Conservation (phyloP, 2,329 filamentous ascomycete genomes). For the Fusarium sp. region DNA sequence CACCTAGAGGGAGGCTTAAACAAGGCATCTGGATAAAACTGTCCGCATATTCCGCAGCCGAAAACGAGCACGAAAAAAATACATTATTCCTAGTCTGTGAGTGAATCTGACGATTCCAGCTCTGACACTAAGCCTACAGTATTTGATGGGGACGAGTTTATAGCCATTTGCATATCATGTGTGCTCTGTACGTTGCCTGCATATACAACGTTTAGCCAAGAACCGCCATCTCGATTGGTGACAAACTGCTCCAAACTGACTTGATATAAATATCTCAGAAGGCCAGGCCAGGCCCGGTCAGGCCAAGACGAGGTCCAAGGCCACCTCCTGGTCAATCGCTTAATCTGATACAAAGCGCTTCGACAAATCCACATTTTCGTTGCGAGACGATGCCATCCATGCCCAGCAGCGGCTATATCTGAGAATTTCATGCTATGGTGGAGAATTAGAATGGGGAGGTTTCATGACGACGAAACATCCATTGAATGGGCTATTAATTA, state of each 20-base stretch:
- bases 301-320: neutral
- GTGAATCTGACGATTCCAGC: conserved; percentile 12
- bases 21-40: conserved; percentile 7
- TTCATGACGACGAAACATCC: conserved; percentile 22
- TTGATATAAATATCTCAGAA: neutral
- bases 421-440: conserved; percentile 14
- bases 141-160: conserved; percentile 2
- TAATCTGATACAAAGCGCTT: conserved; percentile 38
- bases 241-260: conserved; percentile 3
- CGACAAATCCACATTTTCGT: conserved; percentile 7
- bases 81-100: conserved; percentile 2
- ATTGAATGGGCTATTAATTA: conserved; percentile 1
- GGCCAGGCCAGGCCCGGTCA: conserved; percentile 21
- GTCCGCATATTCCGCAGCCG: conserved; percentile 15
- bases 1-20: conserved; percentile 17
- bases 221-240: conserved; percentile 9
- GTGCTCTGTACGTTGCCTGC: conserved; percentile 8
- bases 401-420: conserved; percentile 22
- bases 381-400: conserved; percentile 20
- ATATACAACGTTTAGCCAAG: conserved; percentile 12
- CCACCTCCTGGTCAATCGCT: conserved; percentile 22
- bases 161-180: conserved; percentile 6
- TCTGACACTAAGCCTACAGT: neutral
- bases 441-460: conserved; percentile 9
- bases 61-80: conserved; percentile 22